phyloP scores from a whole-genome alignment of 306 rosid genomes.

The Dalbergia oliveri region DNA sequence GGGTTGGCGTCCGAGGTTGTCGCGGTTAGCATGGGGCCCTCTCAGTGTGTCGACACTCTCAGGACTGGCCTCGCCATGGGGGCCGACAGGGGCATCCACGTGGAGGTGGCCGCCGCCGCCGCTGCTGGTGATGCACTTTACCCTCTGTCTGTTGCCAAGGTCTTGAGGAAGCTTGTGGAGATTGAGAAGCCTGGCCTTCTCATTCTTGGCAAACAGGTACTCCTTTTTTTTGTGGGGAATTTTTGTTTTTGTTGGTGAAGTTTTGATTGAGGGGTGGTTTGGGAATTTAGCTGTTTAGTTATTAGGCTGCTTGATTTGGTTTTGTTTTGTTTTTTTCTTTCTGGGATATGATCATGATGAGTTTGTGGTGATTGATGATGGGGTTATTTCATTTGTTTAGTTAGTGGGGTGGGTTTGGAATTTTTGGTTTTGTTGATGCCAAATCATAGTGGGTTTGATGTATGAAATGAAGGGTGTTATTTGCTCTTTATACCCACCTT shows the following conservation, averaged over 20 bases:
- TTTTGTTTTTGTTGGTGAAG: neutral
- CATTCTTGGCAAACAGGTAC: constrained; percentile 90
- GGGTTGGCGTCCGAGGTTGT: constrained; percentile 90
- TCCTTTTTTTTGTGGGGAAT: neutral
- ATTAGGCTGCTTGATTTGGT: neutral
- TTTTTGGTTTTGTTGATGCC: neutral
- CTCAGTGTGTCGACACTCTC: constrained; percentile 80
- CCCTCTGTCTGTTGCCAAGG: constrained; percentile 85
- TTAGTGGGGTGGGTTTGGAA: neutral
- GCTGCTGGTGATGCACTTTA: constrained; percentile 47
- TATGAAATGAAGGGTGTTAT: neutral
- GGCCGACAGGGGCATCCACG: constrained; percentile 92
- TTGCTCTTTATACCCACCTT: neutral
- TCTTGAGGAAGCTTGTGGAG: constrained; percentile 75
- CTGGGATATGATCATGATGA: neutral
- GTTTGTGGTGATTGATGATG: neutral
- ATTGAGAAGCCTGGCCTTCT: constrained; percentile 86
- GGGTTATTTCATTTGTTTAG: too few species aligned
- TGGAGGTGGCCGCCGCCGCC: constrained; percentile 45
- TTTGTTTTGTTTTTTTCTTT: too few species aligned
- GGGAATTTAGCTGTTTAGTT: neutral
- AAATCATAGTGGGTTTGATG: neutral
- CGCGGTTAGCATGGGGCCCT: constrained; percentile 82
- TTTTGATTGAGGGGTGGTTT: neutral
- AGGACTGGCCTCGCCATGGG: constrained; percentile 95